Conservation (phyloP, 202 grass and related monocot genomes). For the Setaria italica region DNA sequence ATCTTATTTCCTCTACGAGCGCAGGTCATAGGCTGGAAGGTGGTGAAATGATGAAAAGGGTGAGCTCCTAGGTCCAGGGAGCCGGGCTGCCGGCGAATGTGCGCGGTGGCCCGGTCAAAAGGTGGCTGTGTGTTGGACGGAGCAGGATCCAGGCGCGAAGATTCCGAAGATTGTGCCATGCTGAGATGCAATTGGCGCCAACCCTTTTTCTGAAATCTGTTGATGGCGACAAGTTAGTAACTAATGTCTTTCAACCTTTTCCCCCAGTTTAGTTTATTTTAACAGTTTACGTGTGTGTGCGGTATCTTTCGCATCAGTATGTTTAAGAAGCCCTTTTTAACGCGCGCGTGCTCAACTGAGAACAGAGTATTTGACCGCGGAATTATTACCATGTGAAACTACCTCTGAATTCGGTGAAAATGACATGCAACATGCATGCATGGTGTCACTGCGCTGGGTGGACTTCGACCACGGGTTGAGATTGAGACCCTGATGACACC, state of each 20-base stretch:
- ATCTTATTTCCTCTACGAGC: constrained; percentile 12
- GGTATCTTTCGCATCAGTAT: constrained; percentile 7
- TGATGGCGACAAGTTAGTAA: constrained; percentile 27
- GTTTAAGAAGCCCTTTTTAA: neutral
- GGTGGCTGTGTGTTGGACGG: constrained; percentile 24
- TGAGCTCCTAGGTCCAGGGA: constrained; percentile 50
- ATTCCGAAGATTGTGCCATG: constrained; percentile 36
- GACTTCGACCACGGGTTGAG: neutral
- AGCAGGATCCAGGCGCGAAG: constrained; percentile 40
- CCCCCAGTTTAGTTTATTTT: neutral
- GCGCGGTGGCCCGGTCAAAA: constrained; percentile 50
- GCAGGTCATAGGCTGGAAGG: constrained; percentile 25
- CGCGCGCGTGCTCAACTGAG: neutral
- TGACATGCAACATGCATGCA: constrained; percentile 22
- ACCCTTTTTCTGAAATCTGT: constrained; percentile 16
- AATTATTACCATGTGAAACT: constrained; percentile 18
- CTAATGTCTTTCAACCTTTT: neutral
- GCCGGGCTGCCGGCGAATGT: constrained; percentile 27
- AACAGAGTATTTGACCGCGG: constrained; percentile 23
- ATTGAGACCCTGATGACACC: neutral
- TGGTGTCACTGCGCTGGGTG: neutral
- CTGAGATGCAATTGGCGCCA: neutral
- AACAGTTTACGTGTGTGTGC: constrained; percentile 3
- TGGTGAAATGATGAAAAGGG: constrained; percentile 42
- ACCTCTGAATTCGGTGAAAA: constrained; percentile 17